Evolutionary conservation across 495 filamentous ascomycete genomes (phyloP).

Genomic region (Ascodesmis nigricans): DNA sequence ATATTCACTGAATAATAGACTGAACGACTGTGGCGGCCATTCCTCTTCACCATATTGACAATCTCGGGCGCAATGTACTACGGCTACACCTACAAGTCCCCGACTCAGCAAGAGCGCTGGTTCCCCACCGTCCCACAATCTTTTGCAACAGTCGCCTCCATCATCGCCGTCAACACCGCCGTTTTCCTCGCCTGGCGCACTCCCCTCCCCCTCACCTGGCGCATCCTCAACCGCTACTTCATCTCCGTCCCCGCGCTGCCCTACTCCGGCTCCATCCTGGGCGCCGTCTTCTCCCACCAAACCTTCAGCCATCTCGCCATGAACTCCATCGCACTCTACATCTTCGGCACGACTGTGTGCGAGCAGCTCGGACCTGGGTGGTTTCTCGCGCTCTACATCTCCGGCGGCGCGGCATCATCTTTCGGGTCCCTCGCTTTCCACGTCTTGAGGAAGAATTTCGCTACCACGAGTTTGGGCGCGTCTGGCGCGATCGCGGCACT

Average conservation of each 20-base stretch:
- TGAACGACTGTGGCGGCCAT: constrained; percentile 17
- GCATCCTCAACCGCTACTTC: constrained; percentile 58
- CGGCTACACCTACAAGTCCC: constrained; percentile 12
- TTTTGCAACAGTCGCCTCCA: constrained; percentile 46
- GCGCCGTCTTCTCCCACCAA: constrained; percentile 64
- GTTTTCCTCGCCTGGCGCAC: constrained; percentile 43
- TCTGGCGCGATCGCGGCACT: constrained; percentile 52
- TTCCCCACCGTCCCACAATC: constrained; percentile 58
- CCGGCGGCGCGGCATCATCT: constrained; percentile 42
- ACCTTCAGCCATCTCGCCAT: constrained; percentile 34
- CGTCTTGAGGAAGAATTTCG: constrained; percentile 32
- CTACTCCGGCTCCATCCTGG: constrained; percentile 38
- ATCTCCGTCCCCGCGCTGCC: constrained; percentile 49
- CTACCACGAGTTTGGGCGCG: constrained; percentile 41
- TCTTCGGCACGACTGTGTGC: constrained; percentile 42
- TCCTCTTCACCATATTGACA: constrained; percentile 17
- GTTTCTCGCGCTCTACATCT: constrained; percentile 60
- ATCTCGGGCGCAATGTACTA: constrained; percentile 16
- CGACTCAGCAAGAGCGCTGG: constrained; percentile 22
- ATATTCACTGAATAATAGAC: constrained; percentile 3
- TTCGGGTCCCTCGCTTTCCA: constrained; percentile 37
- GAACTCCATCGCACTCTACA: constrained; percentile 47
- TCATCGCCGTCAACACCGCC: constrained; percentile 42
- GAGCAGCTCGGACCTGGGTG: constrained; percentile 70
- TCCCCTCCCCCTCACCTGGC: constrained; percentile 39